Base-by-base conservation (phyloP, 2,329 filamentous ascomycete genomes). In the Apiospora pterosperma region DNA sequence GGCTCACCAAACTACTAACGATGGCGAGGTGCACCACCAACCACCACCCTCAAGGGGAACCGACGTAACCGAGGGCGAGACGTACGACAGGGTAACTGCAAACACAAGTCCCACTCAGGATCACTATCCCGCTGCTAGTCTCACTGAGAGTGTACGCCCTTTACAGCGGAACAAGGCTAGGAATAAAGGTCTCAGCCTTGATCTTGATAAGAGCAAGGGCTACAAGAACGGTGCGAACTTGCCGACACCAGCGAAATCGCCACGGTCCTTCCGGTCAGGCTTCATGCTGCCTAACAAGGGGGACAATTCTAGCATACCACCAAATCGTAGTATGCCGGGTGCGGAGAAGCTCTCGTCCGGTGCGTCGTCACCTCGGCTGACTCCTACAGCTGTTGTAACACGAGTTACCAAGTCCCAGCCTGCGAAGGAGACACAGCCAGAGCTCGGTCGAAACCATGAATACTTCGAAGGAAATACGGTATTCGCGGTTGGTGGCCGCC, bases 391-490 rank as follows among this genome's bases (percentile, higher is more conserved):
- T 28, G 23, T 12, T 39, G 11, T n/a, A 28, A 21, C 16, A 16
- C 31, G 14, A 16, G 3, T 23, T 23, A 69, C 79, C 31, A 79
- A 79, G 58, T 69, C 76, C 28, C 77, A 65, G 1, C 39, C 58
- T 38, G 16, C 21, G 4, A 60, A 60, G 23, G 48, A 34, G 48
- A 55, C 10, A 28, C 48, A 55, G 16, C 48, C 48, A 19, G 77
- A 82, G 39, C 74, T 86, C 63, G 89, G 92, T 62, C 90, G 85
- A 69, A 97, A 97, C 71, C 91, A 95, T 77, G 88, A 98, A 75
- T 97, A 97, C 76, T 98, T 97, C 73, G 87, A 92, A 55, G 96
- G 96, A 58, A 99, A 98, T 74, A 97, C 93, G 0, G 82, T 93
- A 28, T 99, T 99, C 75, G 97, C 89, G 76, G 84, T 92, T 65